Conservation (phyloP, 139 green algal genomes). For the Closterium sp. region DNA sequence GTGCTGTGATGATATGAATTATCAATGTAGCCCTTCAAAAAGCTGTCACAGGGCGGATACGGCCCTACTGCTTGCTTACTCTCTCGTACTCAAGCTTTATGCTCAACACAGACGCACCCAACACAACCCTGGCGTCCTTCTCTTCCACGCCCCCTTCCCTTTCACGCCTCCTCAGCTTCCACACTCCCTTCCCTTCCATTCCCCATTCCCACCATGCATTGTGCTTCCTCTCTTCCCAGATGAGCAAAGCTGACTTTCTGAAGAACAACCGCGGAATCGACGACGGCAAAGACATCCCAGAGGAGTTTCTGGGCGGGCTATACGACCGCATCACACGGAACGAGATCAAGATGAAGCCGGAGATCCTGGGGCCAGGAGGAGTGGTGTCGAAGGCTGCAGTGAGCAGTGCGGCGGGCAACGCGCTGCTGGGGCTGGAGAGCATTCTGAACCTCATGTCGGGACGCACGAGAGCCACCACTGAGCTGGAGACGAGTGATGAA, state of each 20-base stretch:
- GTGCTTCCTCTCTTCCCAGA: slow-evolving; percentile 17
- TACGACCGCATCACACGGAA: slow-evolving; percentile 94
- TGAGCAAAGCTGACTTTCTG: slow-evolving; percentile 80
- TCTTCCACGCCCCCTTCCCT: too few species aligned
- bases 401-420: slow-evolving; percentile 49
- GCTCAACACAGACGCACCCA: too few species aligned
- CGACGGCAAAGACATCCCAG: slow-evolving; percentile 84
- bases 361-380: background rate
- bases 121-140: too few species aligned
- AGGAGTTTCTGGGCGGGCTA: slow-evolving; percentile 82
- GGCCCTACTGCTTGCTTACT: too few species aligned
- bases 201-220: too few species aligned
- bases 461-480: background rate
- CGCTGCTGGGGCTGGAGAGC: slow-evolving; percentile 68
- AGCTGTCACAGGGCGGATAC: too few species aligned
- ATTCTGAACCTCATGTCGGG: slow-evolving; percentile 48
- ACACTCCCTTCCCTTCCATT: background rate
- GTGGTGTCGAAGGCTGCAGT: background rate
- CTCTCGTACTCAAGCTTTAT: too few species aligned
- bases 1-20: background rate
- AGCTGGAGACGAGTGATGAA: slow-evolving; percentile 45
- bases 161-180: too few species aligned
- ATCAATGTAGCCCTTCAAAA: too few species aligned
- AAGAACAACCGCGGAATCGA: slow-evolving; percentile 99
- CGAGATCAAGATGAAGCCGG: slow-evolving; percentile 96